Conservation (phyloP, 2,329 filamentous ascomycete species). For the Dothidotthia symphoricarpi region DNA sequence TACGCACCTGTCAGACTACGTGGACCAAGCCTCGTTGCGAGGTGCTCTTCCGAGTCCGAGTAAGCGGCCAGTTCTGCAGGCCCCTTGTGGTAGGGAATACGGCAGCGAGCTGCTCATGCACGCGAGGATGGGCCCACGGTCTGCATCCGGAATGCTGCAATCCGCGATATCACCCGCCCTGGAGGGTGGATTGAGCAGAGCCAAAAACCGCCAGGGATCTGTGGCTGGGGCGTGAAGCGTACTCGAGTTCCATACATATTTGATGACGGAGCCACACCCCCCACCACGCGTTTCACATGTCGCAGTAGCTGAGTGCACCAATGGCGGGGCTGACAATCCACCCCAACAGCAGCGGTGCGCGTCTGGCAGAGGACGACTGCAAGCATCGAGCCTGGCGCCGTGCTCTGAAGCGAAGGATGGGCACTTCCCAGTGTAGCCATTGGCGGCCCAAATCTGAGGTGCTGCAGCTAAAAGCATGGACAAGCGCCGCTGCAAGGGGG, state of each 20-base stretch:
- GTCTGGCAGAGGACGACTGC: constrained; percentile 15
- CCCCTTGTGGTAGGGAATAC: constrained; percentile 13
- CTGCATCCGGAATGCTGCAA: constrained; percentile 14
- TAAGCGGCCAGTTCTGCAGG: constrained; percentile 11
- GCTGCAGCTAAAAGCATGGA: constrained; percentile 30
- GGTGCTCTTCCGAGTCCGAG: constrained; percentile 7
- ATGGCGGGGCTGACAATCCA: constrained; percentile 4
- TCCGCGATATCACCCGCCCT: constrained; percentile 14
- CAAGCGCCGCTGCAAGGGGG: constrained; percentile 40
- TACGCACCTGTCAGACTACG: constrained; percentile 18
- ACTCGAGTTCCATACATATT: constrained; percentile 9
- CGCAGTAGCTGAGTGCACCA: constrained; percentile 11
- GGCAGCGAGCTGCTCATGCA: constrained; percentile 7
- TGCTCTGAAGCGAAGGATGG: constrained; percentile 14
- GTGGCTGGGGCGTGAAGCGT: constrained; percentile 12
- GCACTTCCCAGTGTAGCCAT: constrained; percentile 19
- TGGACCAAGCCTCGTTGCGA: constrained; percentile 6
- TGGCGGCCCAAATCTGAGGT: constrained; percentile 27
- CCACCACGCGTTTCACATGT: constrained; percentile 36
- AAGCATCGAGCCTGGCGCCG: constrained; percentile 16
- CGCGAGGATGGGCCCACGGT: constrained; percentile 14
- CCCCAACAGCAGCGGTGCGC: constrained; percentile 12
- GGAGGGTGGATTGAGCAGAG: constrained; percentile 11
- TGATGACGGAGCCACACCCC: constrained; percentile 15
- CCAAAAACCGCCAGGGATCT: constrained; percentile 2